Conservation (phyloP, 768 basidiomycete species). For the Coprinopsis sp. region DNA sequence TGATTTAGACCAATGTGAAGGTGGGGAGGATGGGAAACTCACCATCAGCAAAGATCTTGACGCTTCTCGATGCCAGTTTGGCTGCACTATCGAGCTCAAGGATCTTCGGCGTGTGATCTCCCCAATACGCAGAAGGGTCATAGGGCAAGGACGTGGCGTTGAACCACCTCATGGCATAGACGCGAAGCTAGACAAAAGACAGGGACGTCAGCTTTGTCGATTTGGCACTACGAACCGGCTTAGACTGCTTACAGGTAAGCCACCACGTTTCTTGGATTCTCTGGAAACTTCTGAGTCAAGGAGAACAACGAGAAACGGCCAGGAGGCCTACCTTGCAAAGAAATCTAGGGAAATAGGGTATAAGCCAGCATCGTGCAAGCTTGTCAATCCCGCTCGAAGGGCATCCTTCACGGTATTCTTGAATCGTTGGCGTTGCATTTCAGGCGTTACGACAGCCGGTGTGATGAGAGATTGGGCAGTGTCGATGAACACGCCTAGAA, state of each 20-base stretch:
- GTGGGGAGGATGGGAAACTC: conserved; percentile 4
- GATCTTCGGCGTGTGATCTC: conserved; percentile 28
- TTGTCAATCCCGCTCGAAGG: conserved; percentile 66
- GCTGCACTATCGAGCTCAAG: not conserved
- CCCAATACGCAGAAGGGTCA: conserved; percentile 50
- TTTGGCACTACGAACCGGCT: not conserved
- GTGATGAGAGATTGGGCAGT: conserved; percentile 77
- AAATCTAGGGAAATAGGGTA: conserved; percentile 63
- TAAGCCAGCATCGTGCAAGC: conserved; percentile 83
- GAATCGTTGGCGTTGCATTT: conserved; percentile 57
- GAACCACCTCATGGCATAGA: conserved; percentile 57
- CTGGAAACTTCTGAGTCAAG: not conserved
- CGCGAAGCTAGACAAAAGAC: conserved; percentile 38
- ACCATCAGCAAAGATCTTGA: conserved; percentile 82
- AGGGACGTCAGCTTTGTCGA: conserved; percentile 4
- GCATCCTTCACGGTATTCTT: conserved; percentile 61
- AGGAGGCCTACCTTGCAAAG: conserved; percentile 54
- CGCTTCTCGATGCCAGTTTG: conserved; percentile 51
- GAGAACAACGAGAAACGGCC: not conserved
- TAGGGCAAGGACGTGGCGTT: conserved; percentile 30
- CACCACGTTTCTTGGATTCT: not conserved
- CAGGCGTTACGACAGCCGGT: conserved; percentile 58
- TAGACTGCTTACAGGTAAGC: not conserved
- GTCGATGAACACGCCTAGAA: conserved; percentile 69
- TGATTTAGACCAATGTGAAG: not conserved